These are phyloP conservation scores for Bertia moriformis DNA, from an alignment of 2,329 filamentous ascomycete genomes.

Conservation along the genomic window DNA sequence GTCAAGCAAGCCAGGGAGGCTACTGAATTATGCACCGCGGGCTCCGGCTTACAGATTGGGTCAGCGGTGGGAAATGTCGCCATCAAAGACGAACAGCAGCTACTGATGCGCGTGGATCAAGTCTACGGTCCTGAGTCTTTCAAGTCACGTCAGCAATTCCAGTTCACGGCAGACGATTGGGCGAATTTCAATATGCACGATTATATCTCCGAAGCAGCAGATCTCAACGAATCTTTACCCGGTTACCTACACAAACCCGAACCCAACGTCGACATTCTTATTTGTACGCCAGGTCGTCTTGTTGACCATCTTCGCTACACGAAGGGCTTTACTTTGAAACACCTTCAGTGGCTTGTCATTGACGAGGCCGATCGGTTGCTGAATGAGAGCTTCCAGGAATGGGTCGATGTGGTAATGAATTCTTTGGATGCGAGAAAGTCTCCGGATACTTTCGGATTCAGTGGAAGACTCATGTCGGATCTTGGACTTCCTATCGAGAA, in stretches of 20 bases:
- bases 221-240: slow-evolving; percentile 10
- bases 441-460: slow-evolving; percentile 35
- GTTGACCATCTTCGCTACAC: slow-evolving; percentile 83
- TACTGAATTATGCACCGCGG: slow-evolving; percentile 58
- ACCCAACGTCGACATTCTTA: slow-evolving; percentile 72
- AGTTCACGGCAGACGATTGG: not conserved
- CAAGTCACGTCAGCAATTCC: not conserved
- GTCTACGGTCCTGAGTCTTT: slow-evolving; percentile 14
- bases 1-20: slow-evolving; percentile 74
- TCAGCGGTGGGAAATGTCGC: slow-evolving; percentile 64
- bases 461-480: slow-evolving; percentile 32
- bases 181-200: not conserved
- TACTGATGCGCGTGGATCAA: slow-evolving; percentile 50
- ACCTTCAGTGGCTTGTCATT: slow-evolving; percentile 76
- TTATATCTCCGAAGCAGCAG: not conserved
- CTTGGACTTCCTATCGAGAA: slow-evolving; percentile 76
- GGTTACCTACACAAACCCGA: slow-evolving; percentile 50
- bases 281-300: slow-evolving; percentile 80
- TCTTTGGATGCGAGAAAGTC: slow-evolving; percentile 31
- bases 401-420: slow-evolving; percentile 62
- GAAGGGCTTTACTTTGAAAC: slow-evolving; percentile 62
- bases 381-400: slow-evolving; percentile 84
- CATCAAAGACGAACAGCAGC: slow-evolving; percentile 68
- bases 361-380: slow-evolving; percentile 89
- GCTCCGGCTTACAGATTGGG: slow-evolving; percentile 30